Conservation (phyloP, 1,284 basidiomycete genomes). For the Abortiporus biennis region DNA sequence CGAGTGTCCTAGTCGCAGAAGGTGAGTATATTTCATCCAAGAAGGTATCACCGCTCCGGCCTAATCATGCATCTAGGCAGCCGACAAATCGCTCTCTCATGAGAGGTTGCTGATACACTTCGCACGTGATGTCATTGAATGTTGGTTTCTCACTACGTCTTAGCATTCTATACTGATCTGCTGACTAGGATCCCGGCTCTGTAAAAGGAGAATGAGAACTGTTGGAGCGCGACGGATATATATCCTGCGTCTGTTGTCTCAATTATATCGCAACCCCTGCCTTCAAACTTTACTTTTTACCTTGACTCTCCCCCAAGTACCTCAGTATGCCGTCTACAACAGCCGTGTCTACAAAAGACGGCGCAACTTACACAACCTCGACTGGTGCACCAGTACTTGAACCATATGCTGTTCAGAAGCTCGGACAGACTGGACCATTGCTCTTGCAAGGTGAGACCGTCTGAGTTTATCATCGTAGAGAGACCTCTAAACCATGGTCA, state of each 20-base stretch:
- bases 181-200: neutral
- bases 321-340: conserved; percentile 57
- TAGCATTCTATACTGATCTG: neutral
- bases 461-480: neutral
- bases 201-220: no score
- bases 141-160: neutral
- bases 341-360: conserved; percentile 49
- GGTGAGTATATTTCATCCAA: neutral
- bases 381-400: conserved; percentile 71
- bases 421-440: conserved; percentile 74
- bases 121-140: conserved; percentile 5
- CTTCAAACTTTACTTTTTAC: conserved; percentile 3
- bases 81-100: conserved; percentile 7
- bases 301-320: conserved; percentile 1
- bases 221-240: no score
- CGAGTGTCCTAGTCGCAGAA: no score
- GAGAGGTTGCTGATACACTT: conserved; percentile 7
- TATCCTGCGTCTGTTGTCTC: neutral
- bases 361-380: conserved; percentile 75
- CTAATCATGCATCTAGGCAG: neutral
- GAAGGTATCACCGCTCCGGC: neutral
- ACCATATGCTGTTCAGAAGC: conserved; percentile 75
- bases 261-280: conserved; percentile 1
- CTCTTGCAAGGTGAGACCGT: conserved; percentile 68
- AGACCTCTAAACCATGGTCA: conserved; percentile 3